Evolutionary conservation across 345 rosid species (phyloP).

Genomic region (Syzygium oleosum): DNA sequence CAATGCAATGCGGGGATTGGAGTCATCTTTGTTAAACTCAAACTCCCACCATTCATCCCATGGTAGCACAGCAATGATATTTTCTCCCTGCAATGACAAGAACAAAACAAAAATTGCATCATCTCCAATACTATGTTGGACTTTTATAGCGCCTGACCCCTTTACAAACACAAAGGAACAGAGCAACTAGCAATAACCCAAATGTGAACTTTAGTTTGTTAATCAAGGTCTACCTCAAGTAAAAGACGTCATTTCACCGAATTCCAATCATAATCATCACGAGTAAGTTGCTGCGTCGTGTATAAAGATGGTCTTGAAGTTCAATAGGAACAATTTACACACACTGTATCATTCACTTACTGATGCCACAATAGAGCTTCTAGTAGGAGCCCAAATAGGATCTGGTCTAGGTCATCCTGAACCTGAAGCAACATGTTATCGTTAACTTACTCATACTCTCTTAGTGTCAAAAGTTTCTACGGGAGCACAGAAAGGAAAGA

Average conservation of each 20-base stretch:
- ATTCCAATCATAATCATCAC: not conserved
- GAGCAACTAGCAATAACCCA: not conserved
- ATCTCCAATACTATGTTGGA: not conserved
- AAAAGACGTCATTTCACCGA: not conserved
- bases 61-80: slow-evolving; percentile 61
- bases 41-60: slow-evolving; percentile 99
- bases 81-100: slow-evolving; percentile 56
- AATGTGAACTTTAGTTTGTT: too few species aligned
- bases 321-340: accelerated
- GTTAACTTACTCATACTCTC: not conserved
- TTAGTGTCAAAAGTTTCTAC: too few species aligned
- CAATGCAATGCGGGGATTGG: slow-evolving; percentile 81
- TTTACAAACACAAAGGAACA: not conserved
- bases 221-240: not conserved
- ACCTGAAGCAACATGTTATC: not conserved
- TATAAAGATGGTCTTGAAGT: not conserved
- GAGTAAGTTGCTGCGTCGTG: accelerated
- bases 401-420: accelerated
- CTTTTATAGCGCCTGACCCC: too few species aligned
- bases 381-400: not conserved
- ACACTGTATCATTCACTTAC: too few species aligned
- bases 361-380: not conserved
- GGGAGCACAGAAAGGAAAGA: too few species aligned
- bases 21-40: slow-evolving; percentile 76
- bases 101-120: not conserved